Evolutionary conservation across 2,329 filamentous ascomycete genomes (phyloP), one percentile per base, ranked within the genome.

Genomic region (Epichloe gansuensis): DNA sequence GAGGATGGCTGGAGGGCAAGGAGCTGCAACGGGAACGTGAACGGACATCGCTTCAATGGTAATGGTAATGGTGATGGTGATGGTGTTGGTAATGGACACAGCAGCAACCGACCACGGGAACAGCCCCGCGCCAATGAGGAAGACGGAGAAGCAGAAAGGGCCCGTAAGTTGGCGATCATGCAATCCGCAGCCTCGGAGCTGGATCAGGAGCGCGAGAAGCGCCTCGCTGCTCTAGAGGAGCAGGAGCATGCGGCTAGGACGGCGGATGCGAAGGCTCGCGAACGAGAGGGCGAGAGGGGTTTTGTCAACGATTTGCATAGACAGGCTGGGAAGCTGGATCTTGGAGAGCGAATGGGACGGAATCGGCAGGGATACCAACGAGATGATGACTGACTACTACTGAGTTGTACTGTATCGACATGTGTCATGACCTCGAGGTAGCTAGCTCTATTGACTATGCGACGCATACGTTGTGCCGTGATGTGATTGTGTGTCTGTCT

Each of bases 111-210:
- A 15, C 6, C 51, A 17, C 38, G 52, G 3, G 55, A 3, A 39
- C 53, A 12, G 51, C 25, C 23, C 5, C 17, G 21, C 11, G 12
- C 45, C 7, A 42, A 21, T 17, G 46, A 61, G 8, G 56, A 59
- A 15, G 66, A 68, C 4, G 66, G 64, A 6, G 76, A 76, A 21
- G 77, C 80, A 23, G 82, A 85, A 56, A 75, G 76, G n/a, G 81
- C 82, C 12, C 76, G 77, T 25, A 87, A 82, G 63, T 69, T 89
- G 17, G 85, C 82, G 15, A 83, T 81, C 8, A 89, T 90, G 86
- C 84, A 87, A 64, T 76, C 77, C 17, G 83, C 82, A 31, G 86
- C 86, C 4, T 76, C 75, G 1, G 80, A 85, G 11, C 72, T 94
- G 47, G 86, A 91, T 60, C 64, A 73, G n/a, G 82, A 86, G 59